Conservation (phyloP, 139 green algal species). For the Penium margaritaceum region DNA sequence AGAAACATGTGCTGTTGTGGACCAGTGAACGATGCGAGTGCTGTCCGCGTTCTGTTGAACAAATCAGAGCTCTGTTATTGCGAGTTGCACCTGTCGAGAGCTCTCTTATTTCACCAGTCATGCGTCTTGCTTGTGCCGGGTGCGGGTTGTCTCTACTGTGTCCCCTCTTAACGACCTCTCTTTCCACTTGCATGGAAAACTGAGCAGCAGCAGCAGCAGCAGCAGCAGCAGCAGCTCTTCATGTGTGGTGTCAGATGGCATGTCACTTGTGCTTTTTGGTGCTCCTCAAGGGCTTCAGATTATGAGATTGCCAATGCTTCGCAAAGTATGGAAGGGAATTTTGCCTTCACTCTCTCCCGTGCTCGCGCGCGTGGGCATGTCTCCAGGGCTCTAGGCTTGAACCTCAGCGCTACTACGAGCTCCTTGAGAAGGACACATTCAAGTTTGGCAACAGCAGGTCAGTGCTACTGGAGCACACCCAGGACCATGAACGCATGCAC, state of each 20-base stretch:
- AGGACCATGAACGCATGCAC: slow-evolving; percentile 5
- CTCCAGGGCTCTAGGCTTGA: slow-evolving; percentile 30
- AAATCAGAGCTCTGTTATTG: too few relatives aligned
- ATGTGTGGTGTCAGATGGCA: neutral
- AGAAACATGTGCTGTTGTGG: neutral
- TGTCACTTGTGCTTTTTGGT: neutral
- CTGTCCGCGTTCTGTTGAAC: neutral
- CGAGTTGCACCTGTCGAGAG: too few relatives aligned
- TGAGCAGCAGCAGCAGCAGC: slow-evolving; percentile 61
- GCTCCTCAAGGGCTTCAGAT: slow-evolving; percentile 22
- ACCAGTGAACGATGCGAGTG: neutral
- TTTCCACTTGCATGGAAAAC: slow-evolving; percentile 40
- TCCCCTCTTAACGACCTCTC: neutral
- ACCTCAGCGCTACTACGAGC: slow-evolving; percentile 68
- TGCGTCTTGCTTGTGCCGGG: neutral
- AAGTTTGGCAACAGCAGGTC: slow-evolving; percentile 69
- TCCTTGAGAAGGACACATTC: slow-evolving; percentile 78
- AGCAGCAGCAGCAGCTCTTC: neutral
- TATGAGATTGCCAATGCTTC: slow-evolving; percentile 62
- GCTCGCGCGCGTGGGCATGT: neutral
- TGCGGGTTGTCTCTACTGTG: neutral
- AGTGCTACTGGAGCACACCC: too few relatives aligned
- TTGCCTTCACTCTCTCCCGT: neutral
- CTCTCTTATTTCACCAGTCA: too few relatives aligned
- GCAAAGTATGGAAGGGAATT: too few relatives aligned